A percentile compares a stretch with the other conserved stretches of the same genome.
These are phyloP conservation scores for Collybia mongolica DNA, from an alignment of 768 basidiomycete species.

Conservation along the genomic window DNA sequence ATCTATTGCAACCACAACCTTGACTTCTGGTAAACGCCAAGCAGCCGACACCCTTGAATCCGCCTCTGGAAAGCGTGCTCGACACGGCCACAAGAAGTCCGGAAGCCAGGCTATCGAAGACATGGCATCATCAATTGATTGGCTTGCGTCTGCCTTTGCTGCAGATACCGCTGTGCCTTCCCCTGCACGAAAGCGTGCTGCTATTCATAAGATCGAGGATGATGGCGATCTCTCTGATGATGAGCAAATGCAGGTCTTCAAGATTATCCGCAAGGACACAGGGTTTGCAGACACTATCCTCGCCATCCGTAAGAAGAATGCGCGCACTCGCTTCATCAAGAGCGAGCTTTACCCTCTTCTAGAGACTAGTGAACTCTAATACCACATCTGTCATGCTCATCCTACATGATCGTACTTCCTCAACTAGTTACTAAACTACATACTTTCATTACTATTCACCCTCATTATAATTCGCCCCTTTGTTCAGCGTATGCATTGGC, in stretches of 20 bases:
- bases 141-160: slow-evolving; percentile 13
- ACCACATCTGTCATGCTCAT: no score
- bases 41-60: slow-evolving; percentile 6
- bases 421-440: no score
- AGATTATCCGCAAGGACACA: slow-evolving; percentile 12
- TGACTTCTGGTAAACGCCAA: background rate
- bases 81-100: slow-evolving; percentile 5
- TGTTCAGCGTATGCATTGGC: background rate
- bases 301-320: slow-evolving; percentile 12
- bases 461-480: background rate
- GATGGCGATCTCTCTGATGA: slow-evolving; percentile 17
- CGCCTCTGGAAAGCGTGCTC: background rate
- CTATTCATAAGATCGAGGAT: slow-evolving; percentile 15
- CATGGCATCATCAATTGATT: slow-evolving; percentile 14
- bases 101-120: slow-evolving; percentile 12
- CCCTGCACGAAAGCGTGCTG: slow-evolving; percentile 6
- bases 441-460: no score
- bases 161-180: slow-evolving; percentile 6
- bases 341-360: slow-evolving; percentile 3
- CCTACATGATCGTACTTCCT: no score
- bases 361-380: background rate
- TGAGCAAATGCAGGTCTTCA: slow-evolving; percentile 12
- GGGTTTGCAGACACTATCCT: slow-evolving; percentile 12
- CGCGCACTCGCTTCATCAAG: slow-evolving; percentile 10
- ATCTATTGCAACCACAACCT: background rate